phyloP scores from a whole-genome alignment of 2,329 filamentous ascomycete species.

The Phyllosticta citribraziliensis region DNA sequence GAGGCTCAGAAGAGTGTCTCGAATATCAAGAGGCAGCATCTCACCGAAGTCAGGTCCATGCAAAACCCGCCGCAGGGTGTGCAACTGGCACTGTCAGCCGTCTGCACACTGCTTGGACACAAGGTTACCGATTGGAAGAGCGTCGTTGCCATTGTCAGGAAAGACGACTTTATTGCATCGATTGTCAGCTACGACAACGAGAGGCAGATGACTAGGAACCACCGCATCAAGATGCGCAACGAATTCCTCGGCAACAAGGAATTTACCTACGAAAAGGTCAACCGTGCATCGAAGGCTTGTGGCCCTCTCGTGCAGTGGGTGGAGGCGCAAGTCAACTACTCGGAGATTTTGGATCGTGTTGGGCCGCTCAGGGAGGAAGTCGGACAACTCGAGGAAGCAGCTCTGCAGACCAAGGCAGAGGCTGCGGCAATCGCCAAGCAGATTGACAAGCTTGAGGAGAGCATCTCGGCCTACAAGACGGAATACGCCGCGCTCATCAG shows the following conservation, averaged over 20 bases:
- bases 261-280: slow-evolving; percentile 93
- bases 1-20: slow-evolving; percentile 94
- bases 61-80: slow-evolving; percentile 84
- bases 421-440: slow-evolving; percentile 85
- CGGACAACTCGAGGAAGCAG: slow-evolving; percentile 72
- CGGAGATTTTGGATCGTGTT: slow-evolving; percentile 90
- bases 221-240: slow-evolving; percentile 81
- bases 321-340: slow-evolving; percentile 90
- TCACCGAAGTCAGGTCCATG: slow-evolving; percentile 98
- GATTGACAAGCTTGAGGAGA: slow-evolving; percentile 72
- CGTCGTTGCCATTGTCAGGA: slow-evolving; percentile 77
- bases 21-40: slow-evolving; percentile 95
- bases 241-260: slow-evolving; percentile 89
- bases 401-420: slow-evolving; percentile 84
- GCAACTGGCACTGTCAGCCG: slow-evolving; percentile 85
- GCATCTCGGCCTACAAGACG: slow-evolving; percentile 89
- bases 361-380: slow-evolving; percentile 90
- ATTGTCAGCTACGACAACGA: slow-evolving; percentile 98
- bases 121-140: slow-evolving; percentile 80
- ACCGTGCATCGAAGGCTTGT: slow-evolving; percentile 92
- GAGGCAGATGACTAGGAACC: slow-evolving; percentile 75
- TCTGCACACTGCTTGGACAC: slow-evolving; percentile 88
- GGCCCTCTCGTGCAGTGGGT: slow-evolving; percentile 97
- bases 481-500: slow-evolving; percentile 95
- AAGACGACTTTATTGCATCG: slow-evolving; percentile 94